These are phyloP conservation scores for Phaeotremella skinneri DNA, from an alignment of 768 basidiomycete species.

Conservation along the genomic window DNA sequence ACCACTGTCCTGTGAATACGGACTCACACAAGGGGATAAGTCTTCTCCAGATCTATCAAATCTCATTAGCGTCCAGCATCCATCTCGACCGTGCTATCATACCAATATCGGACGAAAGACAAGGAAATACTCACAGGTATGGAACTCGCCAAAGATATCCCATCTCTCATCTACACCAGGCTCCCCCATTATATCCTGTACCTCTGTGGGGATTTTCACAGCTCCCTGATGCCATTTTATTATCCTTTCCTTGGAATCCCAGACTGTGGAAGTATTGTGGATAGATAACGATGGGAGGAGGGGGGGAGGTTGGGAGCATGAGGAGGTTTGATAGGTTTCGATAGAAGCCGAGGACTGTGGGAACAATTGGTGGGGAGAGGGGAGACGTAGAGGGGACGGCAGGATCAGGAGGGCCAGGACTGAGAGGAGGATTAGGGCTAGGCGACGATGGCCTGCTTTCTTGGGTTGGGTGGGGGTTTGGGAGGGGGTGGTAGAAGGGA, in stretches of 20 bases:
- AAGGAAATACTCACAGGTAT: constrained; percentile 13
- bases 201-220: constrained; percentile 13
- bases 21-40: constrained; percentile 16
- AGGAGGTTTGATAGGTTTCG: not conserved
- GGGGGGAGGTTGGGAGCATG: constrained; percentile 20
- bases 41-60: constrained; percentile 9
- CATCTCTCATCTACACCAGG: constrained; percentile 17
- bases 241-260: constrained; percentile 16
- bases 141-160: constrained; percentile 16
- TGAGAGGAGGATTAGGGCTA: constrained; percentile 10
- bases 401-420: constrained; percentile 18
- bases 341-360: not conserved
- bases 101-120: not conserved
- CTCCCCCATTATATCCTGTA: constrained; percentile 19
- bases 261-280: constrained; percentile 12
- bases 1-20: not conserved
- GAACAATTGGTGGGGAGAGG: constrained; percentile 4
- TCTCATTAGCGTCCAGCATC: not conserved
- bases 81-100: not conserved
- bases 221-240: constrained; percentile 19
- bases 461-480: not conserved
- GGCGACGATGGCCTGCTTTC: no score
- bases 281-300: constrained; percentile 12
- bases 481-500: not conserved
- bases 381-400: constrained; percentile 12